Evolutionary conservation across 2,329 filamentous ascomycete genomes (phyloP).

Genomic region (Aspergillus brunneoviolaceus): DNA sequence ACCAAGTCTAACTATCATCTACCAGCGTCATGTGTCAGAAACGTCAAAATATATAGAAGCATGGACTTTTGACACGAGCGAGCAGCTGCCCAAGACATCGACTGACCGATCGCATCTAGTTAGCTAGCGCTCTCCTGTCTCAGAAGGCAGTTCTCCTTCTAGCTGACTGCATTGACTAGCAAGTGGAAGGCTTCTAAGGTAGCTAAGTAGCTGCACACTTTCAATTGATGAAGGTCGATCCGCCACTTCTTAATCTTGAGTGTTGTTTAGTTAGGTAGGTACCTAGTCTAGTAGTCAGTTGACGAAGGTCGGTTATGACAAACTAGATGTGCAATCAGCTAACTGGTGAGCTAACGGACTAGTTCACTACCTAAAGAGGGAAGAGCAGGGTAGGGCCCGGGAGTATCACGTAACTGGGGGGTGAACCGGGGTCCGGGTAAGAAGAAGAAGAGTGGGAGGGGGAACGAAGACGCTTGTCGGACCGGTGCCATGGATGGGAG

Average conservation of each 20-base stretch:
- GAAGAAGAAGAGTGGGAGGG: neutral
- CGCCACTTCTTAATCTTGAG: conserved; percentile 3
- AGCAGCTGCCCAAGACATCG: no score
- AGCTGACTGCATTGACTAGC: conserved; percentile 4
- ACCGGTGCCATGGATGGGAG: neutral
- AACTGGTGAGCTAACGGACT: neutral
- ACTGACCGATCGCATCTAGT: no score
- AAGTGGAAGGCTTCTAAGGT: conserved; percentile 5
- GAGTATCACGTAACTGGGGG: neutral
- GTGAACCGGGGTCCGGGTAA: neutral
- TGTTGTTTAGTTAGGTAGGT: neutral
- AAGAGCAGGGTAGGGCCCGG: neutral
- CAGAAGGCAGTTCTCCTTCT: no score
- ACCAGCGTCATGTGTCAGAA: no score
- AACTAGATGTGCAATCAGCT: neutral
- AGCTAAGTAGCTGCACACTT: neutral
- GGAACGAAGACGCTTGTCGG: neutral
- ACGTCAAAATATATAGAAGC: no score
- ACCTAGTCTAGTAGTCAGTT: neutral
- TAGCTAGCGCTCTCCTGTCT: no score
- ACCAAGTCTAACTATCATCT: no score
- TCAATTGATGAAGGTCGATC: conserved; percentile 3
- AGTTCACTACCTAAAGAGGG: neutral
- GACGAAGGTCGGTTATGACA: conserved; percentile 1
- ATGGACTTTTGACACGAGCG: no score